phyloP scores from a whole-genome alignment of 2,329 filamentous ascomycete genomes.

The Cryphonectria carpinicola region DNA sequence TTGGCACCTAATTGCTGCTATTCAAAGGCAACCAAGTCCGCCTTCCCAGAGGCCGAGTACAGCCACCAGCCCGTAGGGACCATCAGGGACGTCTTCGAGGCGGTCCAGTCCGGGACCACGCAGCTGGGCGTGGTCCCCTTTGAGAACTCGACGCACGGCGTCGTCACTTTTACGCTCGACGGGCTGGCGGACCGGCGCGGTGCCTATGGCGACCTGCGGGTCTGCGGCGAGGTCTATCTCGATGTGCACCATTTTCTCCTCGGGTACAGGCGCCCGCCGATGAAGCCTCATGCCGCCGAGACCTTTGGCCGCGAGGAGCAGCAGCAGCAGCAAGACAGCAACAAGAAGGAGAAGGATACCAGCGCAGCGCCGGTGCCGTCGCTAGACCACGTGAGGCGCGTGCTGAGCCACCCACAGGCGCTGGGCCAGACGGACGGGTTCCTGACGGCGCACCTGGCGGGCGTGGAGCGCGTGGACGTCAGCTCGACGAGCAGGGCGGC shows the following conservation, averaged over 20 bases:
- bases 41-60: constrained; percentile 53
- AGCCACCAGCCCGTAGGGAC: constrained; percentile 54
- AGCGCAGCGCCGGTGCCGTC: constrained; percentile 52
- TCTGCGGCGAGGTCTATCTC: constrained; percentile 85
- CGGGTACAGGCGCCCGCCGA: constrained; percentile 45
- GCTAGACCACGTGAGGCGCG: constrained; percentile 67
- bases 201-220: constrained; percentile 68
- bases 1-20: neutral
- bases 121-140: constrained; percentile 85
- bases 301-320: constrained; percentile 18
- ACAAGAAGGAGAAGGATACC: constrained; percentile 30
- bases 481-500: constrained; percentile 86
- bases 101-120: constrained; percentile 69
- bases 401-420: constrained; percentile 95
- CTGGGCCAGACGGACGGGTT: constrained; percentile 89
- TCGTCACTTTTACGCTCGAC: constrained; percentile 88
- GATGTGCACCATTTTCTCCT: constrained; percentile 88
- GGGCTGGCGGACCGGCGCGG: constrained; percentile 76
- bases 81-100: constrained; percentile 75
- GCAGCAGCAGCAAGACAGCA: constrained; percentile 25
- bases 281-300: neutral
- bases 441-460: constrained; percentile 69
- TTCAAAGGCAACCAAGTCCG: constrained; percentile 38
- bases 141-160: constrained; percentile 95
- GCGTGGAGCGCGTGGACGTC: constrained; percentile 79